Conservation (phyloP, 352 stramenopile species). For the Phytophthora colocasiae region DNA sequence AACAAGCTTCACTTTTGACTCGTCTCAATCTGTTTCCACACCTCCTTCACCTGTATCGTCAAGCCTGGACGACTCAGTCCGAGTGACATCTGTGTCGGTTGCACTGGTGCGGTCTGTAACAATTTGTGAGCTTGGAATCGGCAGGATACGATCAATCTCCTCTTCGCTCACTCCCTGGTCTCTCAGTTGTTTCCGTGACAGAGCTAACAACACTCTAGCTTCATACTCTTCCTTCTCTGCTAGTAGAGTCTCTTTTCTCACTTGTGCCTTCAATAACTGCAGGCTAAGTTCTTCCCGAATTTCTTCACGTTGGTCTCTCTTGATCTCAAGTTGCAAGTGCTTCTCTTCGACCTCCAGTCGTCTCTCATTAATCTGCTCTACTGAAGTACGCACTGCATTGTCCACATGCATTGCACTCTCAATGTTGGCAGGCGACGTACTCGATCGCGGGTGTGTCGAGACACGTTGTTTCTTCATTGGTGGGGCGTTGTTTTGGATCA, state of each 20-base stretch:
- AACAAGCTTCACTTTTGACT: background rate
- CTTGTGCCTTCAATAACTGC: constrained; percentile 56
- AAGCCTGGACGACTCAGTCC: no score
- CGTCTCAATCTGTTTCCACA: no score
- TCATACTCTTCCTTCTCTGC: constrained; percentile 59
- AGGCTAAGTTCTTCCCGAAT: constrained; percentile 48
- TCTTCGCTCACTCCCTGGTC: constrained; percentile 55
- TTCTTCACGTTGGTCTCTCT: constrained; percentile 49
- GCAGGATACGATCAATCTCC: constrained; percentile 66
- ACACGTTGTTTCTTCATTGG: constrained; percentile 35
- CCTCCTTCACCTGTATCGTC: no score
- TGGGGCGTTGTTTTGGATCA: constrained; percentile 11
- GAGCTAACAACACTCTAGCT: constrained; percentile 49
- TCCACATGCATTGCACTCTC: constrained; percentile 18
- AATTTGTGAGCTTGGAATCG: constrained; percentile 20
- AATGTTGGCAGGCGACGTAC: background rate
- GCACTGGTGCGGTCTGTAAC: no score
- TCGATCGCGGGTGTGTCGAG: background rate
- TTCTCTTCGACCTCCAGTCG: constrained; percentile 71
- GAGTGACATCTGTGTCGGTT: no score
- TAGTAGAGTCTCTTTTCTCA: constrained; percentile 42
- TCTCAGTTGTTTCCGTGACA: constrained; percentile 61
- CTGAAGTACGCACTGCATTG: constrained; percentile 31
- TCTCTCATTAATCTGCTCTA: background rate
- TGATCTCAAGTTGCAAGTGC: constrained; percentile 56